Base-by-base conservation (phyloP, 148 eudicot species). In the Fagopyrum tataricum region DNA sequence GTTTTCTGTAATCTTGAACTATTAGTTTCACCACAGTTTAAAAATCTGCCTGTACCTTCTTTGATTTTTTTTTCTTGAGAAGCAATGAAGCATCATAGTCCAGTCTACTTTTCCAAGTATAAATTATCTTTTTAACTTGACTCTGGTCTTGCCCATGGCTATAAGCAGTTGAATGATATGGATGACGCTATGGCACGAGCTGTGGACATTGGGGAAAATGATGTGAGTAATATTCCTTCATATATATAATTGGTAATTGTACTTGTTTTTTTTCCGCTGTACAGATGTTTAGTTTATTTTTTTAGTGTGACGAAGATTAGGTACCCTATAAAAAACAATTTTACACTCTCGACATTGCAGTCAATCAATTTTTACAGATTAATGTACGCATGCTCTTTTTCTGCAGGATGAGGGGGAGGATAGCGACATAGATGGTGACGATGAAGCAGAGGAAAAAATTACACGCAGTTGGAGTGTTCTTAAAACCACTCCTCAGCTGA, bases 121-220 rank as follows among this genome's bases (percentile, higher is more conserved):
- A 20, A 39, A 67, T 4, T 43, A 14, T 41, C 73, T 76, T 70
- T 31, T 70, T 74, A 39, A 71, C 14, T 74, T 73, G 20, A n/a
- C 21, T 42, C 15, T 58, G 51, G 37, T n/a, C 62, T 73, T 44
- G 48, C 66, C 39, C 71, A 47, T 47, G 21, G 18, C 74, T 31
- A 71, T 81, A 76, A 71, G 53, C 83, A 94, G 97, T 64, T 83
- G 72, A 73, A 92, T 64, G 97, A 88, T 78, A 88, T 89, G 56
- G 99, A 96, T 82, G 99, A 96, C 15, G 97, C 99, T 79, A 95
- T 95, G 96, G 97, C 99, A 48, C 84, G 81, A 70, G 99, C 99
- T 52, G 96, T 96, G 73, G 99, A 96, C 83, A 96, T 96, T 58
- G 97, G 99, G 70, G 97, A 96, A 82, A 89, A 81, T 79, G 97